These are phyloP conservation scores for Fusarium sp. DNA, from an alignment of 2,329 filamentous ascomycete species.

Conservation along the genomic window DNA sequence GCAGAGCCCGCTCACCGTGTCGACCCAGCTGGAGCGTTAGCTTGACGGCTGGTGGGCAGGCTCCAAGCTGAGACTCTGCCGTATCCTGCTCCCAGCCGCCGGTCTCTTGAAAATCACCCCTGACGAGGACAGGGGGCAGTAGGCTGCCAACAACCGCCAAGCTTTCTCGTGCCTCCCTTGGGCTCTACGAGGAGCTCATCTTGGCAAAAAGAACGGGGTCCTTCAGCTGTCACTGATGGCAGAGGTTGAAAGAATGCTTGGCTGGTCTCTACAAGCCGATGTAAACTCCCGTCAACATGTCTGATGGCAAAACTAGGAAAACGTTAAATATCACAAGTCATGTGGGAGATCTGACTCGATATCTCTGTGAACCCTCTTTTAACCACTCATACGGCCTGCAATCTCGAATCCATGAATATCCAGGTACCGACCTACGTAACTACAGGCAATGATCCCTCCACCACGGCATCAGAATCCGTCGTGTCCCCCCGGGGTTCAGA, in stretches of 20 bases:
- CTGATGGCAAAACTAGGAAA: not conserved
- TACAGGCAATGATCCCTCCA: slow-evolving; percentile 23
- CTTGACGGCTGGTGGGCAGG: slow-evolving; percentile 15
- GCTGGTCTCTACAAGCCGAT: not conserved
- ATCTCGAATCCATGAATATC: not conserved
- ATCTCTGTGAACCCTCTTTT: not conserved
- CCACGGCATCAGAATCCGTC: slow-evolving; percentile 23
- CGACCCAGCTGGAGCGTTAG: slow-evolving; percentile 32
- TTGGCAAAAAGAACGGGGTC: slow-evolving; percentile 1
- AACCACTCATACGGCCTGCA: not conserved
- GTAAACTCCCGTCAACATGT: not conserved
- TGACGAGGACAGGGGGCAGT: slow-evolving; percentile 21
- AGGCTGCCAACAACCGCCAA: slow-evolving; percentile 14
- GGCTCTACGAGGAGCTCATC: not conserved
- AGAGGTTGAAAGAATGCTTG: not conserved
- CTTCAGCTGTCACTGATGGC: not conserved
- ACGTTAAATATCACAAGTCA: not conserved
- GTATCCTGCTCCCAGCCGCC: not conserved
- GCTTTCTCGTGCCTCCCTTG: not conserved
- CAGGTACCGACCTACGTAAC: slow-evolving; percentile 4
- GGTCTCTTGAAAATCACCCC: slow-evolving; percentile 22
- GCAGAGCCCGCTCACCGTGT: slow-evolving; percentile 20
- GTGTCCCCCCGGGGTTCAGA: slow-evolving; percentile 16
- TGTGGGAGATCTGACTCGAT: not conserved
- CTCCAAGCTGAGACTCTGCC: slow-evolving; percentile 26